Evolutionary conservation across 2,329 filamentous ascomycete species (phyloP).

Genomic region (Neofusicoccum cordaticola): DNA sequence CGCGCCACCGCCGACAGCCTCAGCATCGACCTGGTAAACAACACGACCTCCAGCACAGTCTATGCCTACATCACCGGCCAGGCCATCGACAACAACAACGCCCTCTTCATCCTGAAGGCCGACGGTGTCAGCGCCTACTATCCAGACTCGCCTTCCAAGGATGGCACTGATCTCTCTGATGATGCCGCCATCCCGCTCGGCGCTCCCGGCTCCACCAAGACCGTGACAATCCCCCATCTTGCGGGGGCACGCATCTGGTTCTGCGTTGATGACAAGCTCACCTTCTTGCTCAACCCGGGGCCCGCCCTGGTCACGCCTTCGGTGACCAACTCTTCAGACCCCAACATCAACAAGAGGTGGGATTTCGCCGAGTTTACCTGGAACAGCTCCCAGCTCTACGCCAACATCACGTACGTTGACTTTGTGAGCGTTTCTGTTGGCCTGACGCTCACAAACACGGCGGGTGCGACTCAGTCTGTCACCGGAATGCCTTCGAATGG

Average conservation of each 20-base stretch:
- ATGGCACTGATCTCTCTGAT: slow-evolving; percentile 51
- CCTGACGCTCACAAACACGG: slow-evolving; percentile 43
- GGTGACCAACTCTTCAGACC: slow-evolving; percentile 60
- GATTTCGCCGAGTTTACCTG: slow-evolving; percentile 49
- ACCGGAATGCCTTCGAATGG: slow-evolving; percentile 59
- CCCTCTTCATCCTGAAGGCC: slow-evolving; percentile 60
- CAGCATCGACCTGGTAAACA: slow-evolving; percentile 63
- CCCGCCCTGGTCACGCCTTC: slow-evolving; percentile 73
- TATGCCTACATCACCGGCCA: slow-evolving; percentile 71
- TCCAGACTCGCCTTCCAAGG: slow-evolving; percentile 56
- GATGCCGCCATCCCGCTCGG: slow-evolving; percentile 66
- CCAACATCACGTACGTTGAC: slow-evolving; percentile 69
- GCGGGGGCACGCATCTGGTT: slow-evolving; percentile 73
- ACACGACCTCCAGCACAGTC: slow-evolving; percentile 57
- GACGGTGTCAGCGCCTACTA: slow-evolving; percentile 67
- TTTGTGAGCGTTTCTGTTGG: slow-evolving; percentile 58
- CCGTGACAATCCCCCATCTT: slow-evolving; percentile 65
- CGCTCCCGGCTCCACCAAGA: slow-evolving; percentile 56
- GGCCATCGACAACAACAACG: slow-evolving; percentile 58
- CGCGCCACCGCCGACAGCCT: slow-evolving; percentile 41
- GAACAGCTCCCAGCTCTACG: slow-evolving; percentile 47
- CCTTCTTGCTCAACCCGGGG: slow-evolving; percentile 68
- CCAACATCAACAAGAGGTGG: slow-evolving; percentile 46
- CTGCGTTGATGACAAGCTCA: slow-evolving; percentile 58
- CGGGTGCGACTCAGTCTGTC: slow-evolving; percentile 44